These are phyloP conservation scores for Nigrospora osmanthi DNA, from an alignment of 2,329 filamentous ascomycete genomes.

Conservation along the genomic window DNA sequence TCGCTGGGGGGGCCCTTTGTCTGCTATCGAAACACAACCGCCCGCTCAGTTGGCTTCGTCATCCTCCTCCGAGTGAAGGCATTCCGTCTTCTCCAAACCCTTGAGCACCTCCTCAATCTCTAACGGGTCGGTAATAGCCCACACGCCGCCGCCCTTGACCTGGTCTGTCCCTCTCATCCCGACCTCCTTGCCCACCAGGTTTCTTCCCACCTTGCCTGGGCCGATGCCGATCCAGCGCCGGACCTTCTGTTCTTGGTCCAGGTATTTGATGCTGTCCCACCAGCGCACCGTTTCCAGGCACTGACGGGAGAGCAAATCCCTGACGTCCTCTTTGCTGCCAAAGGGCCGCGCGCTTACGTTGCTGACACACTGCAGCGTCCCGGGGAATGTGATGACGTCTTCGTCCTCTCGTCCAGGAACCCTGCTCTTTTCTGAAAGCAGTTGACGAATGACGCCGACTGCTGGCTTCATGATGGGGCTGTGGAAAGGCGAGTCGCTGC, in stretches of 20 bases:
- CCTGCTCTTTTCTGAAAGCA: constrained; percentile 54
- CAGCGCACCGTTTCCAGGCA: constrained; percentile 89
- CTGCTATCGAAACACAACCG: background rate
- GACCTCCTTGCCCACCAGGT: constrained; percentile 91
- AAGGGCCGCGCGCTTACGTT: constrained; percentile 83
- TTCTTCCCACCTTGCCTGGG: constrained; percentile 86
- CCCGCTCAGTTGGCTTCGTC: background rate
- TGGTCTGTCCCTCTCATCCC: constrained; percentile 72
- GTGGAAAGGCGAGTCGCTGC: constrained; percentile 85
- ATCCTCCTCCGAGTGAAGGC: background rate
- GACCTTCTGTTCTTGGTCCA: constrained; percentile 77
- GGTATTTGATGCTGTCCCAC: constrained; percentile 88
- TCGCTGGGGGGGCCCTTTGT: too few relatives aligned
- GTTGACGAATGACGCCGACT: constrained; percentile 60
- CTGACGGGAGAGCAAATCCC: constrained; percentile 70
- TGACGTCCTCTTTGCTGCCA: constrained; percentile 62
- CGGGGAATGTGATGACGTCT: constrained; percentile 69
- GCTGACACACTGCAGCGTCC: constrained; percentile 68
- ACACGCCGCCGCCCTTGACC: constrained; percentile 84
- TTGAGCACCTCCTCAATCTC: constrained; percentile 64
- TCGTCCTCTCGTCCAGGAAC: constrained; percentile 44
- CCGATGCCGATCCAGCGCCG: constrained; percentile 86
- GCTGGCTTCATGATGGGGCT: constrained; percentile 87
- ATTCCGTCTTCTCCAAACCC: constrained; percentile 57
- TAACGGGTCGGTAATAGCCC: constrained; percentile 77